Percentiles rank a stretch among this genome's conserved stretches.
Evolutionary conservation across 768 basidiomycete genomes (phyloP).

Genomic region (Leucosporidium creatinivorum): DNA sequence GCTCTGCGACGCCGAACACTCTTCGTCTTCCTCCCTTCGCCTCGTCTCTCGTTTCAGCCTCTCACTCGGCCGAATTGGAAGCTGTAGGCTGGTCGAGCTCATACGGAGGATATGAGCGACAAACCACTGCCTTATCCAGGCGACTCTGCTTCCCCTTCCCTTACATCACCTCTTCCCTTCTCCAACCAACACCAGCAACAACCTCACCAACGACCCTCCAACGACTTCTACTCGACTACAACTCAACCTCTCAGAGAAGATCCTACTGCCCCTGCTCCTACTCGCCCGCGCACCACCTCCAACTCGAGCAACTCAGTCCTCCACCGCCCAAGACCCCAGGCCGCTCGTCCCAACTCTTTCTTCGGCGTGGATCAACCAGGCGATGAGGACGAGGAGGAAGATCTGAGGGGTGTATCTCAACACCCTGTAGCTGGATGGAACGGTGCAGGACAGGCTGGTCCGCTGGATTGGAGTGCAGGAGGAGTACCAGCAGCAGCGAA

Average conservation of each 20-base stretch:
- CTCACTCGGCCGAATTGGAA: no score
- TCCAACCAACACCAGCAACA: neutral
- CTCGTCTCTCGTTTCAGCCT: no score
- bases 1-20: no score
- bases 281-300: neutral
- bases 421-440: no score
- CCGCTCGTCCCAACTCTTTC: neutral
- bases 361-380: neutral
- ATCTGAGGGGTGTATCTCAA: no score
- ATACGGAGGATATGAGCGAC: no score
- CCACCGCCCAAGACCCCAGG: neutral
- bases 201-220: neutral
- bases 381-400: no score
- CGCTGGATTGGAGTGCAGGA: no score
- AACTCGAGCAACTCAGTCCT: neutral
- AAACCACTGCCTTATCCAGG: neutral
- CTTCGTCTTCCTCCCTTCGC: no score
- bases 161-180: neutral
- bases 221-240: neutral
- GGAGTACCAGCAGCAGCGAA: neutral
- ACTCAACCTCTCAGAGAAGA: neutral
- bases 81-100: no score
- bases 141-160: neutral
- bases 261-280: no score
- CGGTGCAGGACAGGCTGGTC: no score